These are phyloP conservation scores for Diutina siamensis DNA, from an alignment of 1,139 yeast species.

Conservation along the genomic window DNA sequence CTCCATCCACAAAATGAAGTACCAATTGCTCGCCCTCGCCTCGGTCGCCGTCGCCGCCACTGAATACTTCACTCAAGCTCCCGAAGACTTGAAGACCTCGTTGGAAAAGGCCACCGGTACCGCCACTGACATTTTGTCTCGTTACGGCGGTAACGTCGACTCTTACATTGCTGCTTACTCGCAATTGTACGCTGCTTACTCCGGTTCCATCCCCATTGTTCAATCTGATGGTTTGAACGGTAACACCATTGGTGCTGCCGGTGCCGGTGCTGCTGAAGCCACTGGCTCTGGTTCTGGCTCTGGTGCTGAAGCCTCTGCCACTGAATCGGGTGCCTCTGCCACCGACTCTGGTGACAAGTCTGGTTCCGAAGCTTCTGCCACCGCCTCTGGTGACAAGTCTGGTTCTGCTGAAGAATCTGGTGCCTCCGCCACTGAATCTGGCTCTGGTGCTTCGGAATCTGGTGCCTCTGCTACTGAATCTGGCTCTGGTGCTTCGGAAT, in stretches of 20 bases:
- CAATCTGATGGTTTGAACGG: background rate
- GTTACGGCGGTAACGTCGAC: background rate
- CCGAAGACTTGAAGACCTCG: background rate
- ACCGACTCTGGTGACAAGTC: background rate
- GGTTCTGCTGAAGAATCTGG: background rate
- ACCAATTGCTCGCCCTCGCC: conserved; percentile 5
- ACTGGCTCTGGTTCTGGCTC: background rate
- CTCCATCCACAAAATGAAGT: background rate
- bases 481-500: background rate
- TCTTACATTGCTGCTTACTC: conserved; percentile 2
- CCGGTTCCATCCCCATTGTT: conserved; percentile 1
- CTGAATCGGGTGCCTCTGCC: background rate
- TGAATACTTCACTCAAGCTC: background rate
- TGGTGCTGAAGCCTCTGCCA: background rate
- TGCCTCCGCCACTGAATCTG: background rate
- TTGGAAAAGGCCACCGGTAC: background rate
- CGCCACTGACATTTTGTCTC: background rate
- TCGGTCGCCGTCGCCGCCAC: background rate
- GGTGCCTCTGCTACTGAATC: background rate
- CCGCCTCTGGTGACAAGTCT: background rate
- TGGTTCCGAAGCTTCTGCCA: background rate
- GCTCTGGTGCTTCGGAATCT: background rate
- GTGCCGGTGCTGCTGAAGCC: background rate
- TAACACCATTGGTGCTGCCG: background rate
- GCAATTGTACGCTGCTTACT: conserved; percentile 1